phyloP scores from a whole-genome alignment of 2,329 filamentous ascomycete genomes.

The Sclerotinia sclerotiorum region DNA sequence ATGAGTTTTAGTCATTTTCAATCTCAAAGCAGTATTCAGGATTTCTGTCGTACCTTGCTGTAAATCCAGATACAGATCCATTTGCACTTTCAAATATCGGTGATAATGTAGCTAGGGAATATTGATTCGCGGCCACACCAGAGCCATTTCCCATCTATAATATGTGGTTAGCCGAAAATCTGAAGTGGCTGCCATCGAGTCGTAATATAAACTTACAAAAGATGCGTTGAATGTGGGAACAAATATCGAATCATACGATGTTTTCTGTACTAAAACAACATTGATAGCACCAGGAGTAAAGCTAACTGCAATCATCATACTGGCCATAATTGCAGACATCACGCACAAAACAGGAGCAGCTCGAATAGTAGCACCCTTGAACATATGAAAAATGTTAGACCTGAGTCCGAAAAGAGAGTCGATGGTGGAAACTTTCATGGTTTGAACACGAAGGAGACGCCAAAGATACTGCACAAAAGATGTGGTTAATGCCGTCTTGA shows the following conservation, averaged over 20 bases:
- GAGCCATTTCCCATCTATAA: constrained; percentile 34
- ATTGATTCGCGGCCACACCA: constrained; percentile 25
- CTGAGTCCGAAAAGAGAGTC: constrained; percentile 30
- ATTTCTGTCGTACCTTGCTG: constrained; percentile 18
- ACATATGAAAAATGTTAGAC: constrained; percentile 29
- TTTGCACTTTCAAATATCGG: constrained; percentile 10
- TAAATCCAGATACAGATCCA: constrained; percentile 28
- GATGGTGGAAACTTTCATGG: constrained; percentile 36
- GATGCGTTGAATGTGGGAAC: constrained; percentile 33
- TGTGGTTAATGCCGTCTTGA: constrained; percentile 25
- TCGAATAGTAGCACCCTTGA: constrained; percentile 23
- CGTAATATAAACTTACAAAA: constrained; percentile 28
- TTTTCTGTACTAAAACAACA: constrained; percentile 21
- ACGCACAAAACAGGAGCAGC: constrained; percentile 29
- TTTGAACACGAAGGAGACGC: constrained; percentile 28
- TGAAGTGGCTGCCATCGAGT: too few relatives aligned
- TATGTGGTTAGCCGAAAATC: background rate
- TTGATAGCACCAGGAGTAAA: constrained; percentile 35
- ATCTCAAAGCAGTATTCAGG: background rate
- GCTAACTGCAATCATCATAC: constrained; percentile 26
- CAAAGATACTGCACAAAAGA: constrained; percentile 34
- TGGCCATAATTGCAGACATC: constrained; percentile 29
- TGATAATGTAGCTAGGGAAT: constrained; percentile 25
- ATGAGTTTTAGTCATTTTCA: background rate
- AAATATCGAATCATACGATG: constrained; percentile 2